Evolutionary conservation across 768 basidiomycete species (phyloP), one percentile per base, ranked within the genome.

Genomic region (Dentipellis fragilis): DNA sequence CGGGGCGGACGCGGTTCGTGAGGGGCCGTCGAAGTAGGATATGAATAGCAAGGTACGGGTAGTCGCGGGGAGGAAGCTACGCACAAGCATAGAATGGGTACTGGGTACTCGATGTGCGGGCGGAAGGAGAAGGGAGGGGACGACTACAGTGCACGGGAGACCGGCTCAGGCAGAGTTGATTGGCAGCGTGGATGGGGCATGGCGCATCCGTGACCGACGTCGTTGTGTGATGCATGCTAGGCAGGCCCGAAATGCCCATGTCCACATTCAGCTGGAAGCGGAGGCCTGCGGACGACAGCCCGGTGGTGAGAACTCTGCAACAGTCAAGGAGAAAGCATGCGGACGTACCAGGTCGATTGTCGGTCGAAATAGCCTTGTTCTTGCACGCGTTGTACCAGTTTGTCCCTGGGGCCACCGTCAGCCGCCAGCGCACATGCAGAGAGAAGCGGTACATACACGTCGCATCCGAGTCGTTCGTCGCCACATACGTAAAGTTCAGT

Each of bases 401-500:
- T 7, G 66, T 65, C 87, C 85, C 86, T 89, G 54, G 0, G 37
- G 56, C 50, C 40, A 49, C 7, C 12, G 51, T 62, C 14, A 54
- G 52, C 60, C 19, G 55, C 36, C 12, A 23, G 54, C n/a, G 35
- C 56, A 51, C 22, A 58, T 38, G 11, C 35, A 57, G 10, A 46
- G 55, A 51, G 49, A 58, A 52, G 35, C 40, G 17, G n/a, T 37
- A 66, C 78, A 62, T 61, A 91, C 93, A 97, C 19, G 93, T 95
- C 37, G 77, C 73, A 69, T 97, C 93, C 4, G 85, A 80, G 47
- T 80, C 75, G 65, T 97, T 96, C 10, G 80, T 73, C 0, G 85
- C 90, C 11, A 81, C 60, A 67, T 95, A 96, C 0, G 84, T 81
- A 70, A 95, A 94, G 62, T 87, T 87, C 51, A 97, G 72, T 0